Conservation (phyloP, 108 stramenopile species). For the Discostella stelligeroides region DNA sequence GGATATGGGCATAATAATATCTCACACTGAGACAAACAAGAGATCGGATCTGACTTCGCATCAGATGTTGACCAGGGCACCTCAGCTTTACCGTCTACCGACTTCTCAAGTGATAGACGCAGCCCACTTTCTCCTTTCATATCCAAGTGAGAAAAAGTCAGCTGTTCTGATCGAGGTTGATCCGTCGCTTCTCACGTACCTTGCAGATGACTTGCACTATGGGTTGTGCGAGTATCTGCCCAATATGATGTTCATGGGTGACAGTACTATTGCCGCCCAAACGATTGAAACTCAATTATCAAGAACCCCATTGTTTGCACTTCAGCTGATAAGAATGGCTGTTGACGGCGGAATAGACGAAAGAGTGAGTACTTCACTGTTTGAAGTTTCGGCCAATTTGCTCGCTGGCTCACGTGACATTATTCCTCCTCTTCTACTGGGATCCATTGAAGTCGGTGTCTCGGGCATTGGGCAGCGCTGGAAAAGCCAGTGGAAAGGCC, state of each 20-base stretch:
- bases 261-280: constrained; percentile 17
- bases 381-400: not conserved
- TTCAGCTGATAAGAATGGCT: constrained; percentile 23
- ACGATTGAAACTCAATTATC: constrained; percentile 24
- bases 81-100: constrained; percentile 40
- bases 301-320: constrained; percentile 25
- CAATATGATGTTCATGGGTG: constrained; percentile 43
- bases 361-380: constrained; percentile 6
- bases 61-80: constrained; percentile 16
- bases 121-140: constrained; percentile 23
- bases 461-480: constrained; percentile 24
- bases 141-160: not conserved
- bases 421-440: not conserved
- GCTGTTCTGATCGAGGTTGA: constrained; percentile 24
- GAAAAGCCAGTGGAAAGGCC: constrained; percentile 30
- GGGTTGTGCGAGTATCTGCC: constrained; percentile 31
- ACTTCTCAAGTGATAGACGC: constrained; percentile 29
- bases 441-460: constrained; percentile 10
- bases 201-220: constrained; percentile 27
- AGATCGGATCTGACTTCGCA: constrained; percentile 9
- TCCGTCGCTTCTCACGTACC: constrained; percentile 41
- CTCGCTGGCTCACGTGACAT: not conserved
- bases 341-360: constrained; percentile 45
- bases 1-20: constrained; percentile 23
- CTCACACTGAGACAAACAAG: not conserved